A percentile compares a stretch with the other conserved stretches of the same genome.
Evolutionary conservation across 2,329 filamentous ascomycete species (phyloP).

Genomic region (Nigrospora osmanthi): DNA sequence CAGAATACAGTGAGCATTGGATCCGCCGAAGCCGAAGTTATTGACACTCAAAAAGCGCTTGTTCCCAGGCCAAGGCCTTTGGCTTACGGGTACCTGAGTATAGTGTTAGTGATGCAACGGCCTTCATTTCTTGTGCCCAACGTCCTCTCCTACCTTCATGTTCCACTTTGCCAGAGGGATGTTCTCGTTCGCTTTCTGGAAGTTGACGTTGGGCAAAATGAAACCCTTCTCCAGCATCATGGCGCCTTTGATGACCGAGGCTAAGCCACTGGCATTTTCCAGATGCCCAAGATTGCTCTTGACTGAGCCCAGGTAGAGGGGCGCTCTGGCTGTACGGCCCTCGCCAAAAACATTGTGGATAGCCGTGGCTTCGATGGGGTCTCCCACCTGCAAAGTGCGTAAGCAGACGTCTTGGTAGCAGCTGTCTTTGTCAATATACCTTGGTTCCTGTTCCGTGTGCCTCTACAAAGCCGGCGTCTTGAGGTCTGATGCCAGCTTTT

Average conservation of each 20-base stretch:
- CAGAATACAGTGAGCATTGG: conserved; percentile 24
- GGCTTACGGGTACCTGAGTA: conserved; percentile 8
- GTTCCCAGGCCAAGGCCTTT: conserved; percentile 10
- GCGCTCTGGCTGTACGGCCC: conserved; percentile 29
- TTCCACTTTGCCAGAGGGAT: conserved; percentile 15
- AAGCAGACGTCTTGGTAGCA: no score
- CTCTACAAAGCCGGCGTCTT: conserved; percentile 26
- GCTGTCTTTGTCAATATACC: no score
- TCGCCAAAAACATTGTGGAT: conserved; percentile 34
- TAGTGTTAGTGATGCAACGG: conserved; percentile 1
- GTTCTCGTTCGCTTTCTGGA: conserved; percentile 24
- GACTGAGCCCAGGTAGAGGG: conserved; percentile 37
- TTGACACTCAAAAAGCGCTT: conserved; percentile 19
- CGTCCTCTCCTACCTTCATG: conserved; percentile 7
- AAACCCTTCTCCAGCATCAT: conserved; percentile 35
- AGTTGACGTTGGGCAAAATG: conserved; percentile 33
- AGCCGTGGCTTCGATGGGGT: conserved; percentile 43
- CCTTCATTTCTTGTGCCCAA: no score
- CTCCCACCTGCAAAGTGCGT: conserved; percentile 28
- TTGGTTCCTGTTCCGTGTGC: conserved; percentile 39
- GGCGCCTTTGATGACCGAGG: conserved; percentile 42
- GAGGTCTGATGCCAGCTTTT: conserved; percentile 1
- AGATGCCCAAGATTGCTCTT: conserved; percentile 46
- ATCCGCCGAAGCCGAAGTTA: conserved; percentile 25
- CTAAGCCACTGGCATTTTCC: conserved; percentile 41